Conservation (phyloP, 441 rosid species). For the Iberis amara region DNA sequence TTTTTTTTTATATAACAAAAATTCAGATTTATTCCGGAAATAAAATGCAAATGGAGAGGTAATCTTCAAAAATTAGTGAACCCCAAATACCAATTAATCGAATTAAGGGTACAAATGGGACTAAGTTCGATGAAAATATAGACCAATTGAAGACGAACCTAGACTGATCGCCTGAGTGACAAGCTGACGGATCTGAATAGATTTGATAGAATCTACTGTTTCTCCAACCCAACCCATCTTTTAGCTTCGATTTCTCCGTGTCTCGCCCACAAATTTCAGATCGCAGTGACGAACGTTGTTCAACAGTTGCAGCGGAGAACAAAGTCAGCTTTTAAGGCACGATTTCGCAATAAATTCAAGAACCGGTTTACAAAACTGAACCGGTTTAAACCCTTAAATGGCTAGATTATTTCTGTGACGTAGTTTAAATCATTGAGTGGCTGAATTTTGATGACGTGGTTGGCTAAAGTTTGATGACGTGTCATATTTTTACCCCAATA, state of each 20-base stretch:
- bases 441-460: conserved; percentile 19
- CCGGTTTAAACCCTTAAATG: conserved; percentile 17
- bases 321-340: conserved; percentile 12
- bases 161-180: conserved; percentile 68
- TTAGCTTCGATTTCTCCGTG: background rate
- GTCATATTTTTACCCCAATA: background rate
- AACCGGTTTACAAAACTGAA: conserved; percentile 21
- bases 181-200: conserved; percentile 72
- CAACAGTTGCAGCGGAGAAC: conserved; percentile 12
- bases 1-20: too few relatives aligned
- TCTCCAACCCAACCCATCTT: conserved; percentile 75
- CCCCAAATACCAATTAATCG: conserved; percentile 1
- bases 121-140: background rate
- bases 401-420: conserved; percentile 13
- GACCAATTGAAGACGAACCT: conserved; percentile 41
- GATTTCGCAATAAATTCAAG: conserved; percentile 1
- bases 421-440: conserved; percentile 13
- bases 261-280: conserved; percentile 14
- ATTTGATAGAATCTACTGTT: conserved; percentile 55
- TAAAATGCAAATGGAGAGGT: background rate
- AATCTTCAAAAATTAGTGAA: conserved; percentile 2
- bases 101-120: background rate
- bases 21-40: background rate
- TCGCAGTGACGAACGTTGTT: conserved; percentile 18
- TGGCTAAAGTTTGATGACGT: background rate